Percentiles rank a stretch among this genome's conserved stretches.
Evolutionary conservation across 2,329 filamentous ascomycete genomes (phyloP).

Genomic region (Colletotrichum tanaceti): DNA sequence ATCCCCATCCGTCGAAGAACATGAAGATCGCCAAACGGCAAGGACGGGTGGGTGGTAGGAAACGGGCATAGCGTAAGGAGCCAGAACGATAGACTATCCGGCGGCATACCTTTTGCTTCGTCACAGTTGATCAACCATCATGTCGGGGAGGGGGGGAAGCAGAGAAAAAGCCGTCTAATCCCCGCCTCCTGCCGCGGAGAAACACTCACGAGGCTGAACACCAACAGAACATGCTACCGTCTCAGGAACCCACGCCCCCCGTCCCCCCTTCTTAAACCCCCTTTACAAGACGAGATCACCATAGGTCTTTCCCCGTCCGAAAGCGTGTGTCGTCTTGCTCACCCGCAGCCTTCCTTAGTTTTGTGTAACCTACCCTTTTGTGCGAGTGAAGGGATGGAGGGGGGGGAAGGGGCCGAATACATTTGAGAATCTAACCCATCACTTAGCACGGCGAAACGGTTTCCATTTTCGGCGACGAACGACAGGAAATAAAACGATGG

Average conservation of each 20-base stretch:
- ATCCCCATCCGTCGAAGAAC: background rate
- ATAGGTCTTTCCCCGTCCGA: too few relatives aligned
- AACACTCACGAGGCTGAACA: background rate
- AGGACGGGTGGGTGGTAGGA: background rate
- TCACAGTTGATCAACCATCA: background rate
- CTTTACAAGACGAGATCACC: too few relatives aligned
- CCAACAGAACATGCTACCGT: background rate
- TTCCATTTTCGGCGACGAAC: slow-evolving; percentile 19
- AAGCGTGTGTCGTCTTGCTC: too few relatives aligned
- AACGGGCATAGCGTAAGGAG: background rate
- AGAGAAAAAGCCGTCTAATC: too few relatives aligned
- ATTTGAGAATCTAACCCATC: too few relatives aligned
- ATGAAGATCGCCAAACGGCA: background rate
- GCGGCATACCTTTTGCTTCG: background rate
- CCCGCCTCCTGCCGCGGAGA: background rate
- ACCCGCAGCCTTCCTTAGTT: too few relatives aligned
- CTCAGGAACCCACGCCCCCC: too few relatives aligned
- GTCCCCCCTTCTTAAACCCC: too few relatives aligned
- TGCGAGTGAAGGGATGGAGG: too few relatives aligned
- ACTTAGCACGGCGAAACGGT: slow-evolving; percentile 30
- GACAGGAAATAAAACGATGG: background rate
- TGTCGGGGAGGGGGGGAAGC: too few relatives aligned
- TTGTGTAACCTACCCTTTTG: too few relatives aligned
- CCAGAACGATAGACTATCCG: background rate
- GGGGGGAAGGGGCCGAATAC: background rate